phyloP scores from a whole-genome alignment of 2,329 filamentous ascomycete species.

The Stagonosporopsis chrysanthemi region DNA sequence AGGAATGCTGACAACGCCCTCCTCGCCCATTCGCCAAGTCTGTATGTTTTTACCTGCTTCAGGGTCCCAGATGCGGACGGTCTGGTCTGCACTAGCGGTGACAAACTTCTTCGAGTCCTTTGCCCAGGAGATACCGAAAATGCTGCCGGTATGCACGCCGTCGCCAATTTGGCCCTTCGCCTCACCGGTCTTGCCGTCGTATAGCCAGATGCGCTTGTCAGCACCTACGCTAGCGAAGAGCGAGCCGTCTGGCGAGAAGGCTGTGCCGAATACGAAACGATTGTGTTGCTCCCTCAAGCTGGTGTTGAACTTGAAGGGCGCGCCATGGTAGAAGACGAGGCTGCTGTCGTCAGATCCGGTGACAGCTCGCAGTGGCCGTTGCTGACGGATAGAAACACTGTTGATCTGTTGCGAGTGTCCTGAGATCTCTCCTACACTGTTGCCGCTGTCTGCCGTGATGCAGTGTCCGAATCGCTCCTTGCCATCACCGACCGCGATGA shows the following conservation, averaged over 20 bases:
- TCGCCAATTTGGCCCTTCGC: conserved; percentile 78
- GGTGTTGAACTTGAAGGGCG: conserved; percentile 95
- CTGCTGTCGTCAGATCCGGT: conserved; percentile 91
- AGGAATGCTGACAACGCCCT: conserved; percentile 72
- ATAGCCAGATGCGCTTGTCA: conserved; percentile 92
- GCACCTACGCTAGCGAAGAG: conserved; percentile 86
- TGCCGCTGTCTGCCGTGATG: conserved; percentile 89
- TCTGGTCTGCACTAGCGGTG: conserved; percentile 93
- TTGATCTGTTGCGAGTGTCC: conserved; percentile 94
- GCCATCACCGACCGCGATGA: conserved; percentile 95
- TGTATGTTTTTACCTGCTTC: conserved; percentile 79
- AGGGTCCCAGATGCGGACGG: conserved; percentile 91
- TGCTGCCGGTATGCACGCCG: conserved; percentile 87
- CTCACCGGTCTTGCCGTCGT: conserved; percentile 95
- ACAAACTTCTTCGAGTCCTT: conserved; percentile 85
- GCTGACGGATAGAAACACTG: conserved; percentile 85
- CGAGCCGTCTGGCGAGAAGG: conserved; percentile 88
- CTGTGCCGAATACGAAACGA: conserved; percentile 86
- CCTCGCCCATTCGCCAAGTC: conserved; percentile 83
- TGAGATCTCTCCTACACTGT: conserved; percentile 91
- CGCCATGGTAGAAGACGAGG: conserved; percentile 90
- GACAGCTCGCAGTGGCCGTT: conserved; percentile 87
- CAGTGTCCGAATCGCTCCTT: conserved; percentile 93
- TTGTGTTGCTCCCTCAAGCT: conserved; percentile 80
- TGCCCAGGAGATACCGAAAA: conserved; percentile 91